A percentile compares a stretch with the other conserved stretches of the same genome.
Evolutionary conservation across 305 asterid genomes (phyloP).

Genomic region (Fraxinus nigra): DNA sequence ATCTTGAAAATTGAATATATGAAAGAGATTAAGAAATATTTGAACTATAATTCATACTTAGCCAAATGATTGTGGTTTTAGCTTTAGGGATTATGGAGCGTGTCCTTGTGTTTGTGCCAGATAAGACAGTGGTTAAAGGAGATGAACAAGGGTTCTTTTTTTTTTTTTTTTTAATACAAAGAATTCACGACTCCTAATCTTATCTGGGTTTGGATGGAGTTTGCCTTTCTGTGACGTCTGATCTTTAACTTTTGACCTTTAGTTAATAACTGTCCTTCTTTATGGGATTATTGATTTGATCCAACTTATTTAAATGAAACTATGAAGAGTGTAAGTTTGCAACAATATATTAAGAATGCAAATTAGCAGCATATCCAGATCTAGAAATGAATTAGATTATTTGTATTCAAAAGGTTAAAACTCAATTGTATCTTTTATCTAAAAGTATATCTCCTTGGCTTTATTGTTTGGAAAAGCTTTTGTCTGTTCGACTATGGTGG

Average conservation of each 20-base stretch:
- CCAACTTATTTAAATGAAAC: neutral
- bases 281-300: constrained; percentile 2
- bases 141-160: neutral
- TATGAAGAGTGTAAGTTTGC: constrained; percentile 9
- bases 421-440: neutral
- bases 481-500: neutral
- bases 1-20: neutral
- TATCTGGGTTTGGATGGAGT: neutral
- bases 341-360: constrained; percentile 7
- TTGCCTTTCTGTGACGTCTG: constrained; percentile 4
- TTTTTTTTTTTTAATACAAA: neutral
- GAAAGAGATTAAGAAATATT: neutral
- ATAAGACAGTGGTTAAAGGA: neutral
- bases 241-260: constrained; percentile 11
- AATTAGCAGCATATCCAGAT: constrained; percentile 1
- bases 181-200: neutral
- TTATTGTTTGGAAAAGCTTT: neutral
- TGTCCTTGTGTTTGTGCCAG: neutral
- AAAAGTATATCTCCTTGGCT: neutral
- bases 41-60: neutral
- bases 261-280: neutral
- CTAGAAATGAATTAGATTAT: neutral
- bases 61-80: neutral
- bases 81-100: neutral
- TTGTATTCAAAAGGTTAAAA: neutral